phyloP scores from a whole-genome alignment of 352 stramenopile species.

The Phytopythium kandeliae region DNA sequence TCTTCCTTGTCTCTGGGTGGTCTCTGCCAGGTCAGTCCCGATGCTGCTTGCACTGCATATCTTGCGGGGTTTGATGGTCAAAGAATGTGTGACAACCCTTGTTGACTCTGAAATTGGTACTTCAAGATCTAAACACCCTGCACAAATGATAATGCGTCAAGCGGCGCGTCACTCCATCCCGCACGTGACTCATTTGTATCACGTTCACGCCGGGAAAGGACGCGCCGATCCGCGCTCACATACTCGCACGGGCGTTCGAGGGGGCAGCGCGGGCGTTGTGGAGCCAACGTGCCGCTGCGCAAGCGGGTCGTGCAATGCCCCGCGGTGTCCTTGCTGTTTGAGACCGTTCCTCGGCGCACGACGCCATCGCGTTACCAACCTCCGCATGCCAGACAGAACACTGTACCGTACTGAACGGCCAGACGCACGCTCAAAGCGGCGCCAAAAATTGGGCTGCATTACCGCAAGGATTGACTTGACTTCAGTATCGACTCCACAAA shows the following conservation, averaged over 20 bases:
- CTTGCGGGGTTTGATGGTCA: too few species aligned
- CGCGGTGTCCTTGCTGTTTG: too few species aligned
- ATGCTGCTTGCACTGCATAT: too few species aligned
- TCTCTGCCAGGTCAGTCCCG: too few species aligned
- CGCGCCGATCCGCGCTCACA: not conserved
- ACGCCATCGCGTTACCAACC: not conserved
- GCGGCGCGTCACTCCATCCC: not conserved
- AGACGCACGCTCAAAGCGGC: not conserved
- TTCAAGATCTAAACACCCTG: not conserved
- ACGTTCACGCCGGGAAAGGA: not conserved
- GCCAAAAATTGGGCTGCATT: conserved; percentile 1
- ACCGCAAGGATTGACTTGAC: not conserved
- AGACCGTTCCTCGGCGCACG: not conserved
- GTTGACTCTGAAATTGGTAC: too few species aligned
- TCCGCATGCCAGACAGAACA: not conserved
- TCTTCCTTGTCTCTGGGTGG: too few species aligned
- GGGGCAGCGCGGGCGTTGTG: conserved; percentile 3
- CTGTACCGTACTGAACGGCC: not conserved
- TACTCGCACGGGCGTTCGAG: not conserved
- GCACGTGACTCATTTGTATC: conserved; percentile 1
- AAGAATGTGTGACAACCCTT: too few species aligned
- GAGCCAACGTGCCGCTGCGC: too few species aligned
- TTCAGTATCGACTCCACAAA: not conserved
- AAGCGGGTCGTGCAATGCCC: too few species aligned
- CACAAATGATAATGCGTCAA: not conserved